Evolutionary conservation across 1,139 yeast genomes (phyloP), one percentile per base, ranked within the genome.

Genomic region (Sugiyamaella pinicola): DNA sequence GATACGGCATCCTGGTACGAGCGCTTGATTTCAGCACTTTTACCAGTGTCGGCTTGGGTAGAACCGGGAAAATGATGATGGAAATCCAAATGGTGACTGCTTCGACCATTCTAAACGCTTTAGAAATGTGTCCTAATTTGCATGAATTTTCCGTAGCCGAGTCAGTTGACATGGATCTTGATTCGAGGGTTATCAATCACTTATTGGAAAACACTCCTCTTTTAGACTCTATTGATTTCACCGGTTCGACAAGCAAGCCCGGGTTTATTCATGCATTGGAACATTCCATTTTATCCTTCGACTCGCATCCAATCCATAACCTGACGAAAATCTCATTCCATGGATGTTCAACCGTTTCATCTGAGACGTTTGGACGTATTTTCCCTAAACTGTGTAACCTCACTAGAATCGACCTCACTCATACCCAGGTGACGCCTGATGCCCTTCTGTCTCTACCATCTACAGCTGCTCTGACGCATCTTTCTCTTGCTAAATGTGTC

Each of bases 1-100:
- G 77, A 72, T 56, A 75, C 80, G 90, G 96, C 6, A 77, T 78
- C 55, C 81, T 81, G 61, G 93, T 87, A 22, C 83, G 84, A 62
- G 84, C 85, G 55, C 78, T 90, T 63, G 97, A 90, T 71, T 90
- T 90, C 65, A 87, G 87, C 64, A 93, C 88, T 58, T 86, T 90
- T 67, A 89, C 97, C 0, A 85, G 95, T 1, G 85, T 91, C 49
- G 97, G 97, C 0, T 75, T 90, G 49, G 97, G 97, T 2, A 76
- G 96, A 58, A 87, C 96, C 0, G 88, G 88, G 7, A 80, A 86
- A 61, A 89, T 89, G 96, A 90, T 87, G 70, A 84, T 82, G 68
- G 95, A 87, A 69, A 90, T 90, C 61, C 95, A 89, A 69, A 87
- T 89, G 87, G 89, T 90, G 41, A 90, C 96, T 0, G 76, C 85